phyloP scores from a whole-genome alignment of 2,329 filamentous ascomycete genomes.

The Penicillium sp. region DNA sequence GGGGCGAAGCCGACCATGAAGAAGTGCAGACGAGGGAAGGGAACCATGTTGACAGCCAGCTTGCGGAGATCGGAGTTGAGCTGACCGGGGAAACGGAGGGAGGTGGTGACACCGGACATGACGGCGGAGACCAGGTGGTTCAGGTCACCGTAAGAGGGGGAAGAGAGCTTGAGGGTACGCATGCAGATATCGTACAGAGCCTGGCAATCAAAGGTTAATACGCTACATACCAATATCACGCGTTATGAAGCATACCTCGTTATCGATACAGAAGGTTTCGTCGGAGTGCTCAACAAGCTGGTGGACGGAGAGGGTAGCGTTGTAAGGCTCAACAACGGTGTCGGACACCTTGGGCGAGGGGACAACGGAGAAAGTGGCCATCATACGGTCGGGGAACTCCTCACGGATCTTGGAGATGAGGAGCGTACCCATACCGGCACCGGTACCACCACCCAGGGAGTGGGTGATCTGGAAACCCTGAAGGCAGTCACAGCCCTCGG shows the following conservation, averaged over 20 bases:
- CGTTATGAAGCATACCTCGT: constrained; percentile 63
- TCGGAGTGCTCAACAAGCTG: constrained; percentile 99
- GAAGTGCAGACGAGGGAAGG: constrained; percentile 99
- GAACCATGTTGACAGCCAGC: constrained; percentile 99
- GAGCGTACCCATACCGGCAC: constrained; percentile 99
- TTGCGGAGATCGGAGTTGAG: constrained; percentile 99
- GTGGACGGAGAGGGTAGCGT: constrained; percentile 97
- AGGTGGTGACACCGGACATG: constrained; percentile 99
- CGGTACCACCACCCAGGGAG: constrained; percentile 99
- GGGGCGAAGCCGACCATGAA: constrained; percentile 99
- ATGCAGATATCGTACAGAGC: constrained; percentile 99
- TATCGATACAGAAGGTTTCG: constrained; percentile 99
- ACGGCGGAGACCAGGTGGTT: constrained; percentile 99
- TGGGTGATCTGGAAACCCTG: constrained; percentile 99
- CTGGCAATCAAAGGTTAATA: constrained; percentile 32
- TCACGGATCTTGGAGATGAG: constrained; percentile 99
- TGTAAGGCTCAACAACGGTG: constrained; percentile 99
- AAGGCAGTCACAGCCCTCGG: constrained; percentile 98
- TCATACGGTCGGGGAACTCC: constrained; percentile 99
- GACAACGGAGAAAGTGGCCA: constrained; percentile 99
- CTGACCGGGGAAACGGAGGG: constrained; percentile 98
- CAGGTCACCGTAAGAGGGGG: constrained; percentile 97
- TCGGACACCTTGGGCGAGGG: constrained; percentile 99
- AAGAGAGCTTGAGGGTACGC: constrained; percentile 97
- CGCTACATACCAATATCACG: not conserved